Evolutionary conservation across 306 rosid species (phyloP), one percentile per base, ranked within the genome.

Genomic region (Rosa rugosa): DNA sequence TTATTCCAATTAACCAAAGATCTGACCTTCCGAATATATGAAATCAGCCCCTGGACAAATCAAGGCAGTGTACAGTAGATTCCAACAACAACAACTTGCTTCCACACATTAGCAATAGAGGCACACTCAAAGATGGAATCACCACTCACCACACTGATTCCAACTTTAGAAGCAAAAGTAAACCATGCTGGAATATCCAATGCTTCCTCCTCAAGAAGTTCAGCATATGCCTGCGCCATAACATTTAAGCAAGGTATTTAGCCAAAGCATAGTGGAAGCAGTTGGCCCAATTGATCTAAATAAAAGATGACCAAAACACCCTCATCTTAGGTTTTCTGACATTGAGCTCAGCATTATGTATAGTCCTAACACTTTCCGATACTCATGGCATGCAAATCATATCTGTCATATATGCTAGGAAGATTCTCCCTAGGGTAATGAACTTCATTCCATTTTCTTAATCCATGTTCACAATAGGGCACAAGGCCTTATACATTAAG

Each of bases 151-250:
- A 47, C 51, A 8, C 14, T 47, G 17, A 47, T 47, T 13, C 16
- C 51, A 13, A 5, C 51, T 47, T 47, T 47, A 92, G 84, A 77
- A 92, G 92, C 76, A 40, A 40, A 40, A 40, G 42, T 40, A 40
- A 40, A 40, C 42, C 42, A 40, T 40, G 42, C 42, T 40, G 42
- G 42, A 40, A 40, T 40, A 4, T 40, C 42, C 4, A 40, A 4
- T 40, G 42, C 42, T 40, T 40, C 42, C 7, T 40, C 42, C 42
- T 40, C 42, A 40, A 40, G 42, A 40, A 40, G 42, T 4, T 86
- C 94, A 78, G 85, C 92, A 79, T 84, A 92, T 47, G 97, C 97
- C 98, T 92, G 88, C 84, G 77, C 56, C 72, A 57, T 65, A 64
- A 54, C 49, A 62, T 75, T 77, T 16, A 73, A 51, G 45, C 8